A percentile compares a stretch with the other conserved stretches of the same genome.
Conservation (phyloP, 2,329 filamentous ascomycete species). For the Trichoderma atroviride region DNA sequence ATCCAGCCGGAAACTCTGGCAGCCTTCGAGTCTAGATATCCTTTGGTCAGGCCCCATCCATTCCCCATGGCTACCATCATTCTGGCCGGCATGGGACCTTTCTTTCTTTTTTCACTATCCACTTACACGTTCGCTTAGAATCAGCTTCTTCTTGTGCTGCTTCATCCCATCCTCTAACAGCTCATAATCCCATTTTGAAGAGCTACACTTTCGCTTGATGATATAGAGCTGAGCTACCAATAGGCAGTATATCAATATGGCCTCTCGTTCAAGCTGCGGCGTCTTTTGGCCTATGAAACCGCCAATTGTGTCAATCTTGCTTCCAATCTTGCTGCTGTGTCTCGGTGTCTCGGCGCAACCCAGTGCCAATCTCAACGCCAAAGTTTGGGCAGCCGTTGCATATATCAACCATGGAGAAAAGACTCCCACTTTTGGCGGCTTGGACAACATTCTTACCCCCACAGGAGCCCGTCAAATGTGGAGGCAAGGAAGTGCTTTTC, state of each 20-base stretch:
- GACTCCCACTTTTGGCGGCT: conserved; percentile 44
- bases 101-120: neutral
- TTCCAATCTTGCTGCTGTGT: conserved; percentile 29
- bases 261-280: neutral
- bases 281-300: neutral
- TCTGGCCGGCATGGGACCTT: neutral
- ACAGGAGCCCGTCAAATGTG: conserved; percentile 57
- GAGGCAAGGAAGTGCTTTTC: conserved; percentile 52
- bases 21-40: neutral
- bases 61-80: neutral
- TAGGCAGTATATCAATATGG: conserved; percentile 5
- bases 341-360: conserved; percentile 37
- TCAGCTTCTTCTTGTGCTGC: neutral
- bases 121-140: neutral
- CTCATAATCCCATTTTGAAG: neutral
- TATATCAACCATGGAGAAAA: conserved; percentile 58
- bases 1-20: neutral
- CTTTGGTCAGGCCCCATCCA: neutral
- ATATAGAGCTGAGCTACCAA: neutral
- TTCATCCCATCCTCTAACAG: neutral
- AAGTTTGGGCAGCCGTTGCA: conserved; percentile 53
- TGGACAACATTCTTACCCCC: conserved; percentile 49
- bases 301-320: conserved; percentile 23
- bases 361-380: conserved; percentile 38
- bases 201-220: neutral